Percentiles rank a stretch among this genome's conserved stretches.
These are phyloP conservation scores for Syncephalastrum monosporum DNA, from an alignment of 371 early-diverging fungal species.

Conservation along the genomic window DNA sequence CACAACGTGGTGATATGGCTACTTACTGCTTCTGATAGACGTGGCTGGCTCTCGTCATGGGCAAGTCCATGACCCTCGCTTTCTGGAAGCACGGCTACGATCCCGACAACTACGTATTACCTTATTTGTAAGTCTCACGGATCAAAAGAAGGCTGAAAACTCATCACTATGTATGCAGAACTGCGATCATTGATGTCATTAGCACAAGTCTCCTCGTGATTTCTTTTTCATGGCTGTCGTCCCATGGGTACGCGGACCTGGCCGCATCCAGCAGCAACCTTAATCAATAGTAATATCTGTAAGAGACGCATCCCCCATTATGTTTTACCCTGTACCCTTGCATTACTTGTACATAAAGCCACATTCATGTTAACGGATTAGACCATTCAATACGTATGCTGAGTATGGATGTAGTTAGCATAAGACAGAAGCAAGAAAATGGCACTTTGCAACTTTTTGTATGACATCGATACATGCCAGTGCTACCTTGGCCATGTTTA, in stretches of 20 bases:
- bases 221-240: constrained; percentile 41
- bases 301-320: too few species aligned
- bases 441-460: too few species aligned
- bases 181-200: constrained; percentile 62
- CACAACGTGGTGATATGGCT: not conserved
- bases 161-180: constrained; percentile 28
- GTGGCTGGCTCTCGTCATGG: constrained; percentile 47
- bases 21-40: constrained; percentile 24
- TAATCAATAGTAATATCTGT: too few species aligned
- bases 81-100: constrained; percentile 77
- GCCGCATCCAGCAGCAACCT: constrained; percentile 6
- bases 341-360: too few species aligned
- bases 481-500: too few species aligned
- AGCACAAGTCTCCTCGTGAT: constrained; percentile 56
- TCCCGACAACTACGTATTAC: constrained; percentile 85
- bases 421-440: too few species aligned
- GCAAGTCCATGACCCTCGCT: constrained; percentile 52
- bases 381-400: too few species aligned
- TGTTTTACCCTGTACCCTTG: too few species aligned
- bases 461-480: too few species aligned
- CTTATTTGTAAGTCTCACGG: constrained; percentile 60
- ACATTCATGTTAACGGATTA: too few species aligned
- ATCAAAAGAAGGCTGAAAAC: constrained; percentile 32
- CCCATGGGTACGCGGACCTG: constrained; percentile 25
- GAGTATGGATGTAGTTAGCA: too few species aligned